Percentiles rank a stretch among this genome's conserved stretches.
Conservation (phyloP, 495 filamentous ascomycete species). For the Trichoderma orchidacearum region DNA sequence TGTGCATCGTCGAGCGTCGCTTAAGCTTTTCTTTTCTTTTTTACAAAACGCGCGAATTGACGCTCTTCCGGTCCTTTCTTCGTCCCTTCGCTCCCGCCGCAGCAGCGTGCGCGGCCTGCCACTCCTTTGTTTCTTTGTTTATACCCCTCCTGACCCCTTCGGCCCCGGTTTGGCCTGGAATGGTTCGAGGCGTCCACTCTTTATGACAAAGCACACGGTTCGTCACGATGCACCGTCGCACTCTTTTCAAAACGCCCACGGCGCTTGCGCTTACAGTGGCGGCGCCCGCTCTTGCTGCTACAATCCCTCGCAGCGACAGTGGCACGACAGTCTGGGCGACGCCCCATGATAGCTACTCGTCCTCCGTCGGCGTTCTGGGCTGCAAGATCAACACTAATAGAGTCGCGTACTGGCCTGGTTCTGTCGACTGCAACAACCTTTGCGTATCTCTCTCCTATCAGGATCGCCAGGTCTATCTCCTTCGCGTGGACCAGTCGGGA, state of each 20-base stretch:
- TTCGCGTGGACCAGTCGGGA: conserved; percentile 31
- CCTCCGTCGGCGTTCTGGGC: conserved; percentile 33
- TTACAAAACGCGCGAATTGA: neutral
- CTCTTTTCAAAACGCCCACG: neutral
- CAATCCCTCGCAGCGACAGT: neutral
- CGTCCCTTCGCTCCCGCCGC: neutral
- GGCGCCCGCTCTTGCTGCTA: neutral
- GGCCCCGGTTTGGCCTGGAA: neutral
- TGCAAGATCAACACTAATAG: conserved; percentile 35
- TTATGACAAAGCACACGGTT: neutral
- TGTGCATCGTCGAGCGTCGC: neutral
- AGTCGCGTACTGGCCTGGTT: conserved; percentile 33
- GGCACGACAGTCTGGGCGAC: conserved; percentile 28
- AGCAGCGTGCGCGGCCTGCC: neutral
- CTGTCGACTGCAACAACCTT: conserved; percentile 32
- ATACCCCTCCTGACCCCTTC: neutral
- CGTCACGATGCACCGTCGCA: neutral
- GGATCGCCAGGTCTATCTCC: conserved; percentile 25
- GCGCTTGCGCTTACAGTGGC: neutral
- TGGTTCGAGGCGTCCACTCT: neutral
- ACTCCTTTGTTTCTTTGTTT: neutral
- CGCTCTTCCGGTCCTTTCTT: neutral
- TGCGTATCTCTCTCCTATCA: conserved; percentile 29
- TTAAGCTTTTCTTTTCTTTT: neutral
- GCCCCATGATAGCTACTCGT: conserved; percentile 36